Base-by-base conservation (phyloP, 2,329 filamentous ascomycete species). In the Aspergillus tanneri region DNA sequence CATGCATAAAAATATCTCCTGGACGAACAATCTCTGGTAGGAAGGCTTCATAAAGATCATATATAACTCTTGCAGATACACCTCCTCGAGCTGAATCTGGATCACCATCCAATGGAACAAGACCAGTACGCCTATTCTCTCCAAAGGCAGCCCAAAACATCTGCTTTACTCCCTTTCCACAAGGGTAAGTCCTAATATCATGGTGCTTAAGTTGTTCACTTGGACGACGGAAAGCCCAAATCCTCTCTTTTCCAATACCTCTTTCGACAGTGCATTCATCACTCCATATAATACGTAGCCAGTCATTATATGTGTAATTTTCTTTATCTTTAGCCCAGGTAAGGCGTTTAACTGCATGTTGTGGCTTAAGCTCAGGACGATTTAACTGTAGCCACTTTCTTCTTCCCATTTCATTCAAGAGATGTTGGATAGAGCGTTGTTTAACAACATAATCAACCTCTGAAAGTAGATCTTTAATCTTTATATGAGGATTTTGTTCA, bases 111-210 rank as follows among this genome's bases (percentile, higher is more conserved):
- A 49, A 14, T 6, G 35, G 28, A 34, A 49, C 4, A 18, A 54
- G 28, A 9, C 53, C 35, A 14, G 37, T 51, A 5, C 23, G 12
- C 6, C 7, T 5, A 38, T 38, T 25, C 1, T 37, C 41, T 2
- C 21, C 38, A 52, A 56, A 56, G 21, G 46, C 42, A 49, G 47
- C 48, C 55, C 12, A 57, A 46, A 57, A 55, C 21, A 57, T 57
- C 53, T 57, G 40, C 39, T 53, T 55, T 8, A 53, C 23, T 12
- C 25, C 27, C 24, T 52, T 56, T 3, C 46, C 42, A 27, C 9
- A 47, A 6, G 12, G 39, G 11, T 27, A 16, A 14, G 37, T 34
- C 10, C 42, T 10, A 3, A 56, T 37, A 39, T 54, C 44, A 39
- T 14, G 4, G 10, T 45, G 11, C 10, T 25, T 23, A 28, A 43